Conservation (phyloP, 192 early-diverging fungal species). For the Rhizophlyctis rosea region DNA sequence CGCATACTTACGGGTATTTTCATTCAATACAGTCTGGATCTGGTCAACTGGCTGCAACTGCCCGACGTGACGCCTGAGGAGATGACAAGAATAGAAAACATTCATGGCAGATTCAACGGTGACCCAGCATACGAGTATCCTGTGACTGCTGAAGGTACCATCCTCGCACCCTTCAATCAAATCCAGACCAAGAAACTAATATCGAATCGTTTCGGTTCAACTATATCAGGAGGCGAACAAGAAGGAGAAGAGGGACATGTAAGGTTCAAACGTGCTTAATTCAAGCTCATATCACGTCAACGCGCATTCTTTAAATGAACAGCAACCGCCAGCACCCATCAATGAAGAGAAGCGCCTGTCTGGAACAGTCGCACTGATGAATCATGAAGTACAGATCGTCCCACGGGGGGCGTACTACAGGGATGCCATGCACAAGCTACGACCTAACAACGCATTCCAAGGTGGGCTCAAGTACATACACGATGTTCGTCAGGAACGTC, state of each 20-base stretch:
- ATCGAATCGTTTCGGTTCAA: neutral
- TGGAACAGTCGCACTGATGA: conserved; percentile 44
- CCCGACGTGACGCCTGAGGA: conserved; percentile 47
- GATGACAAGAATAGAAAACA: conserved; percentile 27
- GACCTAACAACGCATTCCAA: conserved; percentile 40
- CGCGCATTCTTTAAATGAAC: no score
- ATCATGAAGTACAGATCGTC: conserved; percentile 50
- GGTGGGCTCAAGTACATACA: conserved; percentile 37
- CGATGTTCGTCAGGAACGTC: no score
- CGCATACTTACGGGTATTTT: no score
- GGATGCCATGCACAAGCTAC: conserved; percentile 38
- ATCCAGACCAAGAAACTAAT: no score
- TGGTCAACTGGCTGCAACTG: conserved; percentile 52
- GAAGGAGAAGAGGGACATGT: conserved; percentile 31
- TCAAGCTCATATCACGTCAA: neutral
- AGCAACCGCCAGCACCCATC: conserved; percentile 20
- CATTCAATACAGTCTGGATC: conserved; percentile 51
- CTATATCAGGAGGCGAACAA: conserved; percentile 12
- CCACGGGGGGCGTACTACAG: conserved; percentile 52
- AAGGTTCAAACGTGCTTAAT: neutral
- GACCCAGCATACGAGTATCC: conserved; percentile 51
- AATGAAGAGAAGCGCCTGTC: conserved; percentile 53
- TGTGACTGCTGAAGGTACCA: conserved; percentile 4
- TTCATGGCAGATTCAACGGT: conserved; percentile 47
- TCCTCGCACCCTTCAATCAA: no score